Evolutionary conservation across 2,329 filamentous ascomycete genomes (phyloP).

Genomic region (Magnaporthales sp.): DNA sequence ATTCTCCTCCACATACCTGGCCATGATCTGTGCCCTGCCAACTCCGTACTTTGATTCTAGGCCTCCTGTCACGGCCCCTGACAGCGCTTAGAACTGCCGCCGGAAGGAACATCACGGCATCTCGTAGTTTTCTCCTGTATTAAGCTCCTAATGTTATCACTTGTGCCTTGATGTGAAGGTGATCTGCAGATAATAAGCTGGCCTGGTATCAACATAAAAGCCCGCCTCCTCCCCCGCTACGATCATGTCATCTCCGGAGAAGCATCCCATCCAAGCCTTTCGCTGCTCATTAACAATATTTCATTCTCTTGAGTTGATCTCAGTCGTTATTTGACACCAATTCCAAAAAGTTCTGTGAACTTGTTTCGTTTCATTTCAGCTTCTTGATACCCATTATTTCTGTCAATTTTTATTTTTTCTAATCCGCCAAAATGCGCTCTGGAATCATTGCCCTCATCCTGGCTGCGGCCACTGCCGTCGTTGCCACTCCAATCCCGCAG

Average conservation of each 20-base stretch:
- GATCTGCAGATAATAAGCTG: neutral
- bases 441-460: slow-evolving; percentile 2
- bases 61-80: neutral
- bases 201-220: neutral
- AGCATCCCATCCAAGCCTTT: neutral
- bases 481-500: slow-evolving; percentile 1
- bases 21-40: neutral
- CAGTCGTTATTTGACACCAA: slow-evolving; percentile 1
- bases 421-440: neutral
- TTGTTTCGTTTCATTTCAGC: neutral
- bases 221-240: neutral
- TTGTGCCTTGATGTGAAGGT: neutral
- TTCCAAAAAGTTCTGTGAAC: slow-evolving; percentile 5
- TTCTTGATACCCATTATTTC: neutral
- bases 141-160: neutral
- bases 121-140: neutral
- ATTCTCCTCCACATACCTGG: neutral
- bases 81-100: neutral
- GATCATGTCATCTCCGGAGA: neutral
- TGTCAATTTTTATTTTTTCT: neutral
- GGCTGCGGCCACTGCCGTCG: slow-evolving; percentile 4
- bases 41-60: neutral
- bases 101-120: too few relatives aligned
- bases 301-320: slow-evolving; percentile 6
- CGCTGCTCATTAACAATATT: neutral